Conservation (phyloP, 2,329 filamentous ascomycete genomes). For the Arthrobotrys sinensis region DNA sequence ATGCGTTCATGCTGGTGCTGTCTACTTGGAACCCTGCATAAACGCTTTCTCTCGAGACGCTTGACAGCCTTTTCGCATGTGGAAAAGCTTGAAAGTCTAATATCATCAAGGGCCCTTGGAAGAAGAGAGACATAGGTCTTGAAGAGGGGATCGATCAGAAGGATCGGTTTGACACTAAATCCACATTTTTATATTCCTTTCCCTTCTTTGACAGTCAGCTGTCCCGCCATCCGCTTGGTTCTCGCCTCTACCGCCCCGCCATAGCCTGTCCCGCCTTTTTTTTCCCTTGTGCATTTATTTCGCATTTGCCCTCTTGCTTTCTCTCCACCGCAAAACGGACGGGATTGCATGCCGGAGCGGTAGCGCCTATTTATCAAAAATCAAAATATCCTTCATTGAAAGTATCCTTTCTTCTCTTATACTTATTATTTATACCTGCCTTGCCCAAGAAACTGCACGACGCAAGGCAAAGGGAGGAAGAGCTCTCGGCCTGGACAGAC, state of each 20-base stretch:
- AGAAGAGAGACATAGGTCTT: slow-evolving; percentile 21
- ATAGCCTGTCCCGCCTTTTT: slow-evolving; percentile 39
- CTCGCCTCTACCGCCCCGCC: slow-evolving; percentile 46
- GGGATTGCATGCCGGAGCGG: slow-evolving; percentile 39
- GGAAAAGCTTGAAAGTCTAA: slow-evolving; percentile 52
- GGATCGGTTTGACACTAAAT: slow-evolving; percentile 14
- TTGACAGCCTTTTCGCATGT: slow-evolving; percentile 50
- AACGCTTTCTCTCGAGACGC: slow-evolving; percentile 45
- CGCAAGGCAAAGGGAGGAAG: slow-evolving; percentile 43
- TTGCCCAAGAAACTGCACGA: slow-evolving; percentile 30
- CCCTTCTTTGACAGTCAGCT: slow-evolving; percentile 33
- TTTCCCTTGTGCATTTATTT: slow-evolving; percentile 10
- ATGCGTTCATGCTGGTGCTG: slow-evolving; percentile 41
- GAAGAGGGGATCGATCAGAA: background rate
- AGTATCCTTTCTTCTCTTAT: slow-evolving; percentile 21
- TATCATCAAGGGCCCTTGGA: slow-evolving; percentile 17
- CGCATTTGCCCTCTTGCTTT: slow-evolving; percentile 18
- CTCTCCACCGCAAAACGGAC: slow-evolving; percentile 35
- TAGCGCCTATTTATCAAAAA: slow-evolving; percentile 49
- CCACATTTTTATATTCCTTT: slow-evolving; percentile 19
- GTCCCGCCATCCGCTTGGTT: slow-evolving; percentile 50
- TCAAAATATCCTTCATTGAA: slow-evolving; percentile 26
- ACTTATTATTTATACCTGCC: slow-evolving; percentile 22
- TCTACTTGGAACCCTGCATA: slow-evolving; percentile 49
- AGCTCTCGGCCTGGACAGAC: slow-evolving; percentile 33